Evolutionary conservation across 345 rosid species (phyloP).

Genomic region (Orychophragmus violaceus): DNA sequence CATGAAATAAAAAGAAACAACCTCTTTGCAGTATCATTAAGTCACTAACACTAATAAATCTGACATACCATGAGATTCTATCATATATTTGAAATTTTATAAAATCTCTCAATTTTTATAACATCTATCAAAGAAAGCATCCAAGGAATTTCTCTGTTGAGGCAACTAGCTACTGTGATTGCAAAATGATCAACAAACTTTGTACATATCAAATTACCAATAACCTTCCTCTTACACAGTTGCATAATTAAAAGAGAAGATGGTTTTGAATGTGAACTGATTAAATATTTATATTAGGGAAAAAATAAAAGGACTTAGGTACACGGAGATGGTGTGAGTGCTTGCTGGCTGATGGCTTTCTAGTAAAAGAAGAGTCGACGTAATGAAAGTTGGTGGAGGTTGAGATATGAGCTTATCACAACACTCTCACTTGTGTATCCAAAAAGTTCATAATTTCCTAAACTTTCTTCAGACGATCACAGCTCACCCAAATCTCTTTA

Average conservation of each 20-base stretch:
- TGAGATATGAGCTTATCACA: slow-evolving; percentile 24
- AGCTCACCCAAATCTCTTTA: slow-evolving; percentile 23
- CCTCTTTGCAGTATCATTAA: too few relatives aligned
- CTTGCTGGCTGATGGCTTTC: slow-evolving; percentile 10
- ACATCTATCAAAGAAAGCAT: background rate
- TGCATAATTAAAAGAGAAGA: background rate
- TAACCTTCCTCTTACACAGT: background rate
- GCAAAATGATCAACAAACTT: background rate
- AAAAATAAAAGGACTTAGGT: background rate
- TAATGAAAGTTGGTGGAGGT: slow-evolving; percentile 25
- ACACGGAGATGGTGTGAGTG: slow-evolving; percentile 17
- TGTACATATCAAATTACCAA: background rate
- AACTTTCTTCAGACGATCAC: slow-evolving; percentile 5
- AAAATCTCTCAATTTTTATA: background rate
- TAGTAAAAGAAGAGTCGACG: slow-evolving; percentile 9
- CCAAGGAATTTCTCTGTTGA: background rate
- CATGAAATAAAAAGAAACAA: too few relatives aligned
- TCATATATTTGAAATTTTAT: background rate
- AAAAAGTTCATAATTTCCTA: background rate
- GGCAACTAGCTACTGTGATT: background rate
- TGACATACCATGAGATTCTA: background rate
- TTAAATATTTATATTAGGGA: background rate
- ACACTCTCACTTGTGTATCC: slow-evolving; percentile 22
- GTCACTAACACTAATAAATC: too few relatives aligned
- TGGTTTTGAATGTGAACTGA: background rate